Conservation (phyloP, 177 flowering plant genomes). For the Vitis hybrid region DNA sequence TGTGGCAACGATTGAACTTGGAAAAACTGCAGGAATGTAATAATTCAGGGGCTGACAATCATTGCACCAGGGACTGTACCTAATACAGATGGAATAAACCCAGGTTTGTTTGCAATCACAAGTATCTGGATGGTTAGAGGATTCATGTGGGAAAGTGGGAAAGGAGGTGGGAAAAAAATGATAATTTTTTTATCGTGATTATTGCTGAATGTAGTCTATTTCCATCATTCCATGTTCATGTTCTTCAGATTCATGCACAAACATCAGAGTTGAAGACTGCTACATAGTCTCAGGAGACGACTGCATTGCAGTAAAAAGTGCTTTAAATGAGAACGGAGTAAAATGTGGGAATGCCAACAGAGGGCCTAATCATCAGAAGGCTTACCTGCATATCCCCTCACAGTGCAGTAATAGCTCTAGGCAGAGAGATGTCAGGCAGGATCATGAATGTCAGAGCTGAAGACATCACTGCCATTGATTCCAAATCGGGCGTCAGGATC, state of each 20-base stretch:
- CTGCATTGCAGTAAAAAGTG: conserved; percentile 64
- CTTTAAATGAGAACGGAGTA: conserved; percentile 54
- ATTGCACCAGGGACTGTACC: conserved; percentile 53
- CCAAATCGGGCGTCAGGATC: conserved; percentile 52
- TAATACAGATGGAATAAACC: conserved; percentile 71
- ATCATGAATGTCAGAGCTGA: conserved; percentile 48
- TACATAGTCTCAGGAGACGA: conserved; percentile 63
- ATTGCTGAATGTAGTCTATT: too few relatives aligned
- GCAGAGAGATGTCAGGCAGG: conserved; percentile 76
- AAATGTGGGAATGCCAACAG: conserved; percentile 45
- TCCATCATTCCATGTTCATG: background rate
- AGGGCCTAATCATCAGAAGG: conserved; percentile 38
- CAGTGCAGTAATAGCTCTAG: conserved; percentile 58
- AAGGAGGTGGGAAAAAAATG: too few relatives aligned
- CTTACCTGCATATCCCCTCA: conserved; percentile 61
- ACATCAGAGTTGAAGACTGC: conserved; percentile 42
- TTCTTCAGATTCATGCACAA: conserved; percentile 46
- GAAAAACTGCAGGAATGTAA: conserved; percentile 28
- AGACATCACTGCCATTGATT: conserved; percentile 38
- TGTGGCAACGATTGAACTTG: background rate
- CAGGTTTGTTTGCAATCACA: conserved; percentile 29
- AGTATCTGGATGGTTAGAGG: too few relatives aligned
- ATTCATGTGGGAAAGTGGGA: too few relatives aligned
- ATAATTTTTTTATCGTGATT: too few relatives aligned
- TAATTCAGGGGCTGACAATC: conserved; percentile 43